Evolutionary conservation across 768 basidiomycete genomes (phyloP).

Genomic region (Mycena sanguinolenta): DNA sequence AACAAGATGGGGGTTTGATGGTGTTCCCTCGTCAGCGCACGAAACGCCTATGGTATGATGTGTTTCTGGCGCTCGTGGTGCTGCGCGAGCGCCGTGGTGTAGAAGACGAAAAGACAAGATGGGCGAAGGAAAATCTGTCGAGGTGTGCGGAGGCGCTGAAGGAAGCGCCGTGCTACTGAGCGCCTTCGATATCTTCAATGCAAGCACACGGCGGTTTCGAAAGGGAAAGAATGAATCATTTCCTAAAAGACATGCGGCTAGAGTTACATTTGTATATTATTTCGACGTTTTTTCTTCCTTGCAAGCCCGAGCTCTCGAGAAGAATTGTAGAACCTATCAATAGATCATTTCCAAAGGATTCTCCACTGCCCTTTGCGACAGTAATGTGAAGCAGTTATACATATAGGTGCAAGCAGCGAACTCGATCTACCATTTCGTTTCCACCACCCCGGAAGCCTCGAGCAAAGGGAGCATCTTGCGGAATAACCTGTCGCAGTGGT

Average conservation of each 20-base stretch:
- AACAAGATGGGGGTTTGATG: conserved; percentile 51
- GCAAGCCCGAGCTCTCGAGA: too few relatives aligned
- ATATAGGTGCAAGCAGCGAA: too few relatives aligned
- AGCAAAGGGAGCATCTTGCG: not conserved
- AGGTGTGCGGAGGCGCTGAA: conserved; percentile 57
- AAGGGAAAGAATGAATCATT: too few relatives aligned
- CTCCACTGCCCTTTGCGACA: too few relatives aligned
- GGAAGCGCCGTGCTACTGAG: conserved; percentile 64
- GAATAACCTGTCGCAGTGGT: not conserved
- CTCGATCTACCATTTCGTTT: too few relatives aligned
- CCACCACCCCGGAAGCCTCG: not conserved
- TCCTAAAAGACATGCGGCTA: too few relatives aligned
- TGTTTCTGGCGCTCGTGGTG: conserved; percentile 72
- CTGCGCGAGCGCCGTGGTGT: conserved; percentile 53
- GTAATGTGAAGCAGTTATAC: too few relatives aligned
- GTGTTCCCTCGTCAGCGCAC: conserved; percentile 78
- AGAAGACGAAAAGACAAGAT: conserved; percentile 44
- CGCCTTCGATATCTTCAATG: not conserved
- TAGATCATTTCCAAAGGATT: too few relatives aligned
- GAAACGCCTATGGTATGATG: conserved; percentile 82
- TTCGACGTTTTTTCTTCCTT: too few relatives aligned
- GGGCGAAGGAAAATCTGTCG: conserved; percentile 59
- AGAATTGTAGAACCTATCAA: too few relatives aligned
- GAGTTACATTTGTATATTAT: too few relatives aligned
- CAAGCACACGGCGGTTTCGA: too few relatives aligned